Evolutionary conservation across 176 grass and related monocot genomes (phyloP).

Genomic region (Oryza punctata): DNA sequence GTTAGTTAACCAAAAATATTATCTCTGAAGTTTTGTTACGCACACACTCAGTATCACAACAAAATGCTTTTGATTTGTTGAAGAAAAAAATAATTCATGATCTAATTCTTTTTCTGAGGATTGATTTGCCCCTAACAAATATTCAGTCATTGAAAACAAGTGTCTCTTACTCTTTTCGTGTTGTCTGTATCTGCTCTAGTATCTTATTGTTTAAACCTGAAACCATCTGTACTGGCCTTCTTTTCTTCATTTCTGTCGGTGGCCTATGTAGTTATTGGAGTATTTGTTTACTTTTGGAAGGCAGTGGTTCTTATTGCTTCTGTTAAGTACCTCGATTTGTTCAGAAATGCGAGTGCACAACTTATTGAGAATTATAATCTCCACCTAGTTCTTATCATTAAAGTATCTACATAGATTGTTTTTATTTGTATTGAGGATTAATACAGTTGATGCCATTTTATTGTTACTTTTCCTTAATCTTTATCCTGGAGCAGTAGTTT

Average conservation of each 20-base stretch:
- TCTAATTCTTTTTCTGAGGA: background rate
- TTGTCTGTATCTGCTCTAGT: slow-evolving; percentile 4
- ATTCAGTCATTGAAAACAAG: background rate
- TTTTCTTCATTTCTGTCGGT: background rate
- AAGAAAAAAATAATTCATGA: background rate
- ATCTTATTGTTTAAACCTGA: slow-evolving; percentile 4
- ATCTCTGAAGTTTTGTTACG: slow-evolving; percentile 11
- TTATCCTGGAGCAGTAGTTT: background rate
- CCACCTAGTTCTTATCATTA: background rate
- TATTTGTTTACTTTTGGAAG: background rate
- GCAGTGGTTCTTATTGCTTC: slow-evolving; percentile 6
- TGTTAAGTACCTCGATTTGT: slow-evolving; percentile 16
- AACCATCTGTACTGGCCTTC: background rate
- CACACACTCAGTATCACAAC: background rate
- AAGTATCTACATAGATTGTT: background rate
- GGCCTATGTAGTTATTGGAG: background rate
- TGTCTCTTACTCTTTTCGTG: slow-evolving; percentile 1
- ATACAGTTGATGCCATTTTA: background rate
- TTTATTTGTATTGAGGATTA: background rate
- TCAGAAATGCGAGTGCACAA: slow-evolving; percentile 7
- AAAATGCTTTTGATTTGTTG: slow-evolving; percentile 2
- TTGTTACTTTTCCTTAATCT: background rate
- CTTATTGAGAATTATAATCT: slow-evolving; percentile 16
- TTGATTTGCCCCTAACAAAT: background rate
- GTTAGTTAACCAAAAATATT: background rate